Evolutionary conservation across 106 monocot species (phyloP), one percentile per base, ranked within the genome.

Genomic region (Iris macrosiphon): DNA sequence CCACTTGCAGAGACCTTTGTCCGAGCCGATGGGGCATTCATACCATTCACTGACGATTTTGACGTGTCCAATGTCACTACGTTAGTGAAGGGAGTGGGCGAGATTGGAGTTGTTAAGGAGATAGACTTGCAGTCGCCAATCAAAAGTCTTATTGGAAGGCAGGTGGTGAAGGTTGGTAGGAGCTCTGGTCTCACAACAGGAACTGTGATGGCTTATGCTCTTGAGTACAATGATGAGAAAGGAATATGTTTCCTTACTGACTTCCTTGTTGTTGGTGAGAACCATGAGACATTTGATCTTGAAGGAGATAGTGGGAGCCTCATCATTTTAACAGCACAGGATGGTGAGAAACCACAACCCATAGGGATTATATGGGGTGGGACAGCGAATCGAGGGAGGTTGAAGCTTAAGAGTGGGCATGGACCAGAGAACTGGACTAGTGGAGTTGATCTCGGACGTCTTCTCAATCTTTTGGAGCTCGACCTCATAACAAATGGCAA

Each of bases 261-360:
- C 73, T 81, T 93, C 59, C 83, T 93, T 43, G 84, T 93, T 44
- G 88, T 93, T 0, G 93, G 93, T 31, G 88, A 84, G 62, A 93
- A 88, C 38, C 88, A 88, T 17, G 84, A 93, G 53, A 81, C 93
- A 15, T 93, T 93, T 65, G 93, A 93, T 73, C 62, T 93, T 29
- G 93, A 93, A 73, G 93, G 93, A 30, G 93, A 93, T 66, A 93
- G 93, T 45, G 93, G 93, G 30, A 93, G 93, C 44, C 88, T 93
- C 16, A 93, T 93, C 2, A 80, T 93, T 20, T 63, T 93, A 31
- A 84, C 77, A 20, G 77, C 75, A 3, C 68, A 64, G 26, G 69
- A 78, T 41, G 81, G 75, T 15, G 88, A 84, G 27, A 80, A 70
- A 61, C 88, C 80, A 2, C 71, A 55, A 15, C 93, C 93, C 0